Base-by-base conservation (phyloP, 139 green algal genomes). In the Yamagishiella unicocca region DNA sequence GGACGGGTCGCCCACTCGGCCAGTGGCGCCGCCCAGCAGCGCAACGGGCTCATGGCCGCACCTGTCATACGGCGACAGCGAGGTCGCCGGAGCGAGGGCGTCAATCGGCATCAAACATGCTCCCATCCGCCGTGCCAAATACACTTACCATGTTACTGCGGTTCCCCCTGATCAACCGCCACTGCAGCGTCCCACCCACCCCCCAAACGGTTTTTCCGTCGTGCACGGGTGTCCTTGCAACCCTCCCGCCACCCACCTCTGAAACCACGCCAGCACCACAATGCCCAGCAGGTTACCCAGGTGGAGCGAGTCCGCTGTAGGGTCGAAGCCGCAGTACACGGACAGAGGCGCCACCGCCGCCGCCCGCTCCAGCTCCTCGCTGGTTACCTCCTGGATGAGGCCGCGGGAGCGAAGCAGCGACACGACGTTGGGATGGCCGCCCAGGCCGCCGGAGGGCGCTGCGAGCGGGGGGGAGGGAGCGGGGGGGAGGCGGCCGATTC, bases 241-340 rank as follows among this genome's bases (percentile, higher is more conserved):
- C n/a, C 62, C 10, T 61, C 77, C 50, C 25, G 62, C 40, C 55
- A 83, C 90, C 72, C 84, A 94, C 1, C 93, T 84, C 82, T 98
- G 95, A 90, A 99, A 99, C 98, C 98, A 99, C 0, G 95, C 90
- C 38, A 99, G 95, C 74, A 99, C 97, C 31, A 99, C 93, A 91
- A 99, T 98, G 71, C 98, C 97, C 38, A 99, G 93, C 64, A 99
- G 92, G 94, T 99, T 99, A 38, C 92, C 97, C 46, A 99, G 91
- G 90, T 99, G 97, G 83, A 99, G 84, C 79, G 89, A 53, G 83
- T 98, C 96, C 8, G 97, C 97, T 27, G 97, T 99, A 31, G 98
- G 98, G 90, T 99, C 98, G 85, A 99, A 99, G 35, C 98, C 98
- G 90, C 96, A 98, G 93, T 99, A 99, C 0, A 99, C 94, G 3